phyloP scores from a whole-genome alignment of 306 rosid genomes.

The Albizia julibrissin region DNA sequence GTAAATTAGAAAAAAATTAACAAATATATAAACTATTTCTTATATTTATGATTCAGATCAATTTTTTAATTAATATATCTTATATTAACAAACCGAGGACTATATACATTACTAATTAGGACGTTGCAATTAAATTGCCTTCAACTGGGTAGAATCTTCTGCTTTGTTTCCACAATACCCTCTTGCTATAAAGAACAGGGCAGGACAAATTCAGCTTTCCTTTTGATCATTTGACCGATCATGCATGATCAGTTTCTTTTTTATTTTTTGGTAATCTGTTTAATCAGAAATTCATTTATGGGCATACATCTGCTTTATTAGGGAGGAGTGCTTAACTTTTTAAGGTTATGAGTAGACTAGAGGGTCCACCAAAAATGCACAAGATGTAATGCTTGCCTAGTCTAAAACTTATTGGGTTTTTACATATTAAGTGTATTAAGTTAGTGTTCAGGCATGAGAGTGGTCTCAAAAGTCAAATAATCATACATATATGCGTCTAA shows the following conservation, averaged over 20 bases:
- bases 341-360: constrained; percentile 12
- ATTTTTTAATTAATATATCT: too few relatives aligned
- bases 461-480: background rate
- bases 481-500: background rate
- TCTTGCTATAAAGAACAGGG: background rate
- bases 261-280: background rate
- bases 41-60: too few relatives aligned
- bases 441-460: background rate
- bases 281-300: background rate
- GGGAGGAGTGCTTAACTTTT: background rate
- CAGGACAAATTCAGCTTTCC: background rate
- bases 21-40: too few relatives aligned
- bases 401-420: background rate
- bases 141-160: background rate
- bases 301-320: background rate
- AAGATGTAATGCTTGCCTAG: background rate
- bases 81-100: accelerated
- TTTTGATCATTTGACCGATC: background rate
- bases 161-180: background rate
- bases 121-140: background rate
- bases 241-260: background rate
- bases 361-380: background rate
- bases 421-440: background rate
- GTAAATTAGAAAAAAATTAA: too few relatives aligned
- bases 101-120: background rate